Base-by-base conservation (phyloP, 805 yeast species). In the Yarrowia alimentaria region DNA sequence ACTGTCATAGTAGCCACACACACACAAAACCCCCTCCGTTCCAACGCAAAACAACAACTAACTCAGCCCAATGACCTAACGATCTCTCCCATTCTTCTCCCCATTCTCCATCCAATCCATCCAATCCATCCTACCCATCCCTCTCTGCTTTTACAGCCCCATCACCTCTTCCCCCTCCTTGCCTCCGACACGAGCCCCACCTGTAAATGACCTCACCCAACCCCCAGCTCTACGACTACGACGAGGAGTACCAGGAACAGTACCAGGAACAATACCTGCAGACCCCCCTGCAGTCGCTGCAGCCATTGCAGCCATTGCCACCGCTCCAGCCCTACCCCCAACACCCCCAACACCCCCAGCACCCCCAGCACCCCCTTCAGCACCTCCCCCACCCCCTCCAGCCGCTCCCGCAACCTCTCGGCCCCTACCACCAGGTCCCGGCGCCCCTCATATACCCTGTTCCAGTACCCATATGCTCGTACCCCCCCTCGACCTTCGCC, bases 401-500 rank as follows among this genome's bases (percentile, higher is more conserved):
- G n/a, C n/a, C n/a, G n/a, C n/a, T n/a, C n/a, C n/a, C n/a, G n/a
- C n/a, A n/a, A n/a, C n/a, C n/a, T n/a, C n/a, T 22, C 12, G 24
- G 17, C 16, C 30, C 24, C 30, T 30, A 24, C 21, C 43, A 17
- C n/a, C 43, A 16, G 43, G 22, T 30, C 9, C 43, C 24, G 17
- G 22, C 25, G 9, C 43, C 43, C 10, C 30, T 37, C 5, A 30
- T 37, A 16, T 37, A 24, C 43, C 43, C 43, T 10, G 43, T 37
- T 7, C 43, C 43, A 17, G 43, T 37, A 9, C 43, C 43, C 43
- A 37, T 37, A 12, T 24, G 30, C 30, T 37, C 43, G 21, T 37
- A 37, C 43, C 16, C 43, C 43, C 9, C 69, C 70, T 2, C 66
- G 64, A 6, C 67, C 61, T 29, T 56, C 43, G 12, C 43, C 7